Percentiles rank a stretch among this genome's conserved stretches.
phyloP scores from a whole-genome alignment of 805 yeast species.

The Kluyveromyces wickerhamii region DNA sequence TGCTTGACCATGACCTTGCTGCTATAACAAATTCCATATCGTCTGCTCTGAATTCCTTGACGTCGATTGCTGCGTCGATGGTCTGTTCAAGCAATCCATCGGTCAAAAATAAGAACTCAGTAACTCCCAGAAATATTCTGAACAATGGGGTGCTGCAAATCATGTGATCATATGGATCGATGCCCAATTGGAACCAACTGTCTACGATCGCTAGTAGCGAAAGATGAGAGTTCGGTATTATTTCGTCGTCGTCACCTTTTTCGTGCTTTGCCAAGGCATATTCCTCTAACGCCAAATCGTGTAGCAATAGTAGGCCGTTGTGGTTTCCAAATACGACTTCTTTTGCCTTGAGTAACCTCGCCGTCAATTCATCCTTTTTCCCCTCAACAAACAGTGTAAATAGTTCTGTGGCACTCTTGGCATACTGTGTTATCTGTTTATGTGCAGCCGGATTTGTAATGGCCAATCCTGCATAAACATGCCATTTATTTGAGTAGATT shows the following conservation, averaged over 20 bases:
- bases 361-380: slow-evolving; percentile 45
- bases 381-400: slow-evolving; percentile 77
- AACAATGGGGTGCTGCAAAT: slow-evolving; percentile 93
- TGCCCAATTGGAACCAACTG: slow-evolving; percentile 79
- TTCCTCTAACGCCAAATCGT: slow-evolving; percentile 69
- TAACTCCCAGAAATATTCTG: slow-evolving; percentile 86
- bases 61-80: slow-evolving; percentile 59
- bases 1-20: slow-evolving; percentile 78
- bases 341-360: slow-evolving; percentile 59
- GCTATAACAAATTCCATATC: slow-evolving; percentile 90
- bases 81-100: slow-evolving; percentile 78
- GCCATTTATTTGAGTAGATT: slow-evolving; percentile 92
- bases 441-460: slow-evolving; percentile 95
- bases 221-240: slow-evolving; percentile 74
- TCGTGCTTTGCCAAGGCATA: slow-evolving; percentile 73
- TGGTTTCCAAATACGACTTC: slow-evolving; percentile 69
- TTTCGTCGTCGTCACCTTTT: slow-evolving; percentile 40
- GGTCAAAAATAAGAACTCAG: slow-evolving; percentile 83
- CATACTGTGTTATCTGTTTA: slow-evolving; percentile 81
- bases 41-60: slow-evolving; percentile 69
- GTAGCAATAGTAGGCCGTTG: slow-evolving; percentile 50
- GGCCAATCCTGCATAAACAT: slow-evolving; percentile 95
- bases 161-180: slow-evolving; percentile 93
- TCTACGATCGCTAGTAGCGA: slow-evolving; percentile 87
- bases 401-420: slow-evolving; percentile 73